Evolutionary conservation across 2,329 filamentous ascomycete genomes (phyloP), one percentile per base, ranked within the genome.

Genomic region (Nothophaeocryptopus gaeumannii): DNA sequence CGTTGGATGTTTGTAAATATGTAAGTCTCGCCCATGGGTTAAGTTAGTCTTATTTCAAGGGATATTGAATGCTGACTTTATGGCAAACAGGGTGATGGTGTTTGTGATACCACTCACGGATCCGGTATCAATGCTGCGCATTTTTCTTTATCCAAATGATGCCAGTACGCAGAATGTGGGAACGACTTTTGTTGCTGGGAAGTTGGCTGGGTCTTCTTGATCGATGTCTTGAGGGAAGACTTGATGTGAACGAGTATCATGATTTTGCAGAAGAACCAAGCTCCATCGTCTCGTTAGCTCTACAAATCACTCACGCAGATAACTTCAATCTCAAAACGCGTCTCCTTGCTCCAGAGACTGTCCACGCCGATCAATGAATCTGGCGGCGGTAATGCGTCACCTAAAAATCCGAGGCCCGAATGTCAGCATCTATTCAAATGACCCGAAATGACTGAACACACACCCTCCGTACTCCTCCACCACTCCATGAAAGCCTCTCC

Each of bases 1-100:
- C 67, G 5, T 42, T 65, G 42, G 68, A 71, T 55, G 68, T 70
- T 7, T 71, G 68, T 50, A 65, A 26, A 26, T 26, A 26, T 7
- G 20, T 26, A 26, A 26, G 20, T 26, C 63, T 26, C 4, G 20
- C 3, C 20, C 20, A 31, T 63, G n/a, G n/a, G n/a, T n/a, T n/a
- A n/a, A n/a, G n/a, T n/a, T n/a, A n/a, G n/a, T n/a, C n/a, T n/a
- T n/a, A n/a, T n/a, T n/a, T n/a, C n/a, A n/a, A n/a, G n/a, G n/a
- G n/a, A n/a, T n/a, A n/a, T n/a, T n/a, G n/a, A n/a, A 48, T 43
- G 63, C 45, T 50, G 32, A 31, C 13, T 14, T 12, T 20, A n/a
- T 26, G 3, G 20, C 7, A 8, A 13, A 2, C 30, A 68, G 63
- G 67, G 66, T 12, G 68, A 70, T 53, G 66, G 65, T 30, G 65